A percentile compares a stretch with the other conserved stretches of the same genome.
Conservation (phyloP, 2,329 filamentous ascomycete species). For the Talaromyces sp. region DNA sequence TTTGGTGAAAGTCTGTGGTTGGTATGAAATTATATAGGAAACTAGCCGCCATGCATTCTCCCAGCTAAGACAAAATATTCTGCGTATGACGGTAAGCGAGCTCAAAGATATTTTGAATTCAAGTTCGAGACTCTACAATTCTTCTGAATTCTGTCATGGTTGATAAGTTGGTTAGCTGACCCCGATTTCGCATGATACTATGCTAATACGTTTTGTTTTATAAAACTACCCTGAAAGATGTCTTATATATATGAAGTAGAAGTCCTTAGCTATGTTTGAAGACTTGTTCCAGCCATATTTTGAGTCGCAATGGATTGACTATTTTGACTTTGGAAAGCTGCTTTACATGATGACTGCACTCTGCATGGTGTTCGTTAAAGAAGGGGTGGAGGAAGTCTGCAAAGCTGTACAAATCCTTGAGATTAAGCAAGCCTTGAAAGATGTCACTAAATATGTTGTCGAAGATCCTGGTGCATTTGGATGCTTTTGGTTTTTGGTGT, state of each 20-base stretch:
- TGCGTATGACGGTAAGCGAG: background rate
- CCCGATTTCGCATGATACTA: background rate
- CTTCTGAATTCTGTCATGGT: background rate
- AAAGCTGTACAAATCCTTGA: background rate
- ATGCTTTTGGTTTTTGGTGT: background rate
- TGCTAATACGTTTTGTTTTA: background rate
- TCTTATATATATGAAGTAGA: background rate
- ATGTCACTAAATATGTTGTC: background rate
- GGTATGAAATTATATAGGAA: background rate
- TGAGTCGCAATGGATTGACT: background rate
- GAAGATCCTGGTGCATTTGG: background rate
- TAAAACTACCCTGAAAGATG: background rate
- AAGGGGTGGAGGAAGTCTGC: background rate
- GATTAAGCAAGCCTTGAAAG: background rate
- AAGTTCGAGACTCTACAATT: background rate
- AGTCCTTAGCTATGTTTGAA: background rate
- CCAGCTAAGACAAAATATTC: background rate
- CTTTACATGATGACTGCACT: background rate
- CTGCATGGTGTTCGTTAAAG: background rate
- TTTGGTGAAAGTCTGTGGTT: background rate
- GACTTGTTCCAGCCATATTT: background rate
- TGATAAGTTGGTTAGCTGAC: background rate
- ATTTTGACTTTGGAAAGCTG: background rate
- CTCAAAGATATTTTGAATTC: background rate
- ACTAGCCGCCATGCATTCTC: background rate